Base-by-base conservation (phyloP, 495 filamentous ascomycete genomes). In the Penicillium mononematosum region DNA sequence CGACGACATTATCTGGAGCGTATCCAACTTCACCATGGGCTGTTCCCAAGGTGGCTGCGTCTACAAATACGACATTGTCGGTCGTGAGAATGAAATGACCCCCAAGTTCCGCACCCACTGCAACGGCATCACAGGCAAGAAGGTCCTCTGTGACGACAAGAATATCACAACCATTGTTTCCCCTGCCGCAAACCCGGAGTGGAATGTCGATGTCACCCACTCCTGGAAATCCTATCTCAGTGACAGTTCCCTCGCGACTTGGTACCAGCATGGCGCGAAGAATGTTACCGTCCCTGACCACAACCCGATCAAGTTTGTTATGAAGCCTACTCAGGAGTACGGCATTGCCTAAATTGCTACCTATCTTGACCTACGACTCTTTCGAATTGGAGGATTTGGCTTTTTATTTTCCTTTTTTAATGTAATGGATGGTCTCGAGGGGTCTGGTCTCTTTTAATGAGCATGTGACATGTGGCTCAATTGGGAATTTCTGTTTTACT, bases 91-190 rank as follows among this genome's bases (percentile, higher is more conserved):
- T 34, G 19, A 45, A 4, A 69, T 72, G 50, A 71, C 70, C 2
- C 76, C 76, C n/a, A 66, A 63, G 24, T 78, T 78, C 67, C 67
- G 67, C 50, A 75, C 75, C 29, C 63, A 65, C 55, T 78, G 75
- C 65, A 61, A 66, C 32, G 73, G 74, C n/a, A 59, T 58, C n/a
- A 60, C 63, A 11, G 45, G 32, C 29, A 53, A 71, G 27, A 45
- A 54, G 1, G 69, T 65, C 17, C 59, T 34, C 36, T 77, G 74
- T 53, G 57, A 62, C 32, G 55, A 74, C 59, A 51, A 51, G 20
- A 58, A 62, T 27, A 59, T 77, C 50, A 61, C 59, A 4, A 63
- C 75, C 0, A 59, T 54, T 5, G 58, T 78, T 47, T 55, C 44
- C 2, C 53, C 69, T 10, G 45, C 60, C 20, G 43, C 3, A 34